phyloP scores from a whole-genome alignment of 2,329 filamentous ascomycete species.

The Diplocarpon rosae region DNA sequence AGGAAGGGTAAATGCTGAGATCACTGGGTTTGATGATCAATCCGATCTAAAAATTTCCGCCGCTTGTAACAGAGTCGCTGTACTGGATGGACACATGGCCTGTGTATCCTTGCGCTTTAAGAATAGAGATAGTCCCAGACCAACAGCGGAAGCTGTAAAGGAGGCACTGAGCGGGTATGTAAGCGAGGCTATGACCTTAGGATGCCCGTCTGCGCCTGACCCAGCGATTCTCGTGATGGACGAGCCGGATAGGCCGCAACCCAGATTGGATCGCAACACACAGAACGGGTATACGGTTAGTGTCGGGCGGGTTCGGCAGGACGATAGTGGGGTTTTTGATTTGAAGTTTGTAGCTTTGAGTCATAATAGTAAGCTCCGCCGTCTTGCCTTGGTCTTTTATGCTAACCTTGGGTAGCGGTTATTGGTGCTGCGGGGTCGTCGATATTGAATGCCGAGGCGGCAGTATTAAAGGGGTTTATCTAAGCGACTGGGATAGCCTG shows the following conservation, averaged over 20 bases:
- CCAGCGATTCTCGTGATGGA: slow-evolving; percentile 82
- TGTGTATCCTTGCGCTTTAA: slow-evolving; percentile 82
- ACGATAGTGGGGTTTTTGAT: slow-evolving; percentile 83
- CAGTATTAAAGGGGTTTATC: slow-evolving; percentile 11
- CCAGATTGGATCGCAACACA: slow-evolving; percentile 76
- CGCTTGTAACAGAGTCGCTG: slow-evolving; percentile 87
- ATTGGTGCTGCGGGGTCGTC: slow-evolving; percentile 94
- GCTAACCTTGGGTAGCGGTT: slow-evolving; percentile 31
- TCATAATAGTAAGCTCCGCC: slow-evolving; percentile 50
- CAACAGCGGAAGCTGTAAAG: slow-evolving; percentile 65
- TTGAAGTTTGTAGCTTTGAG: slow-evolving; percentile 90
- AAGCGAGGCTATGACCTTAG: slow-evolving; percentile 69
- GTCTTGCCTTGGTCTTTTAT: background rate
- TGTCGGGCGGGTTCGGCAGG: slow-evolving; percentile 71
- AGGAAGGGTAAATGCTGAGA: slow-evolving; percentile 58
- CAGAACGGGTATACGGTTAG: slow-evolving; percentile 82
- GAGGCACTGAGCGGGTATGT: slow-evolving; percentile 70
- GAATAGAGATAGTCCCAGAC: slow-evolving; percentile 50
- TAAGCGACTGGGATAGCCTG: background rate
- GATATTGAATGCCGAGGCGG: slow-evolving; percentile 55
- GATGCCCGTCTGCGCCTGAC: slow-evolving; percentile 75
- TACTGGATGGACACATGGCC: slow-evolving; percentile 90
- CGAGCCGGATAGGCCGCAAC: slow-evolving; percentile 82
- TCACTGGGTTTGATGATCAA: slow-evolving; percentile 69
- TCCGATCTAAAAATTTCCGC: slow-evolving; percentile 65